phyloP scores from a whole-genome alignment of 768 basidiomycete species.

The Scleroderma bovista region DNA sequence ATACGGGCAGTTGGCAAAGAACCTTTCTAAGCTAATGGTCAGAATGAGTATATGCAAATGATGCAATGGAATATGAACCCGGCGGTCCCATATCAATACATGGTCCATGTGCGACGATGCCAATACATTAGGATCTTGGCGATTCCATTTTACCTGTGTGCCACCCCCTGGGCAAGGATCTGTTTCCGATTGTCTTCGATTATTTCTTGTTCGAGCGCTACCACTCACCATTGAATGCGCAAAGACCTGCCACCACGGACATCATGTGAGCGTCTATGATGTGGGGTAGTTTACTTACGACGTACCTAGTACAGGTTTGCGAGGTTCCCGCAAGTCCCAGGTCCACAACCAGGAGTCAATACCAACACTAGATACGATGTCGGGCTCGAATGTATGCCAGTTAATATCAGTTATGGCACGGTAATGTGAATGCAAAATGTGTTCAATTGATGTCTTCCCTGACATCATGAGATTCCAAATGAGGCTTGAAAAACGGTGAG shows the following conservation, averaged over 20 bases:
- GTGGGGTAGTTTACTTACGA: neutral
- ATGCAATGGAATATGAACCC: slow-evolving; percentile 44
- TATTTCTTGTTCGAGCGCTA: neutral
- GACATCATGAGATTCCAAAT: slow-evolving; percentile 88
- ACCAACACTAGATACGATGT: slow-evolving; percentile 82
- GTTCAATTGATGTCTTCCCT: slow-evolving; percentile 76
- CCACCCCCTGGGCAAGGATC: slow-evolving; percentile 54
- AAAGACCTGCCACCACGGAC: slow-evolving; percentile 37
- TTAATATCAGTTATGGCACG: slow-evolving; percentile 98
- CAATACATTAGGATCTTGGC: slow-evolving; percentile 76
- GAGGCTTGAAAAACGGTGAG: slow-evolving; percentile 39
- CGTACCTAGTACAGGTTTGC: slow-evolving; percentile 66
- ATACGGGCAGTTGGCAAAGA: slow-evolving; percentile 74
- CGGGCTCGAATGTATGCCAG: slow-evolving; percentile 85
- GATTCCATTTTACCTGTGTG: slow-evolving; percentile 98
- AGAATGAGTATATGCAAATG: slow-evolving; percentile 1
- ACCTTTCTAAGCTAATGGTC: slow-evolving; percentile 58
- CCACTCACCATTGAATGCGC: slow-evolving; percentile 49
- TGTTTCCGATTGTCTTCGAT: neutral
- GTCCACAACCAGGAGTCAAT: slow-evolving; percentile 94
- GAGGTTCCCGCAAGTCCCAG: slow-evolving; percentile 78
- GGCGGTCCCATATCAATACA: slow-evolving; percentile 91
- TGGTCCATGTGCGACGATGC: slow-evolving; percentile 87
- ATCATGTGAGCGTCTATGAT: neutral
- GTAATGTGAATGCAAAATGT: slow-evolving; percentile 84